Percentiles rank a stretch among this genome's conserved stretches.
Conservation (phyloP, 345 rosid species). For the Melaleuca alternifolia region DNA sequence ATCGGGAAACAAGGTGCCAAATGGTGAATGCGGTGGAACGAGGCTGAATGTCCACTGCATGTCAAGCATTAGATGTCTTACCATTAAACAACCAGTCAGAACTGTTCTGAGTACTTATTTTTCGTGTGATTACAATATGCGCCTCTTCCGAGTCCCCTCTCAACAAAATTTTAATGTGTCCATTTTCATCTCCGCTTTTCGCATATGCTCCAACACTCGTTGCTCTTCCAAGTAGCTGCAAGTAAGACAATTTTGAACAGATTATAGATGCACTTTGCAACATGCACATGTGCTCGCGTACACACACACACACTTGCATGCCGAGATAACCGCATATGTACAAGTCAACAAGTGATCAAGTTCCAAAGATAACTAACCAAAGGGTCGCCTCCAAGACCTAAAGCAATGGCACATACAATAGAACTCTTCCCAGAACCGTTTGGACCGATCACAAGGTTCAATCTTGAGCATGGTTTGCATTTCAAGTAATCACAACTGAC, state of each 20-base stretch:
- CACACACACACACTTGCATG: not conserved
- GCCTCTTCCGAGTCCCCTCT: constrained; percentile 59
- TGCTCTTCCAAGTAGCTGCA: constrained; percentile 90
- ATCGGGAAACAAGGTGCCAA: not conserved
- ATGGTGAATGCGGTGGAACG: not conserved
- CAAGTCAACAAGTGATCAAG: not conserved
- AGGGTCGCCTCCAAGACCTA: constrained; percentile 91
- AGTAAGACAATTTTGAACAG: not conserved
- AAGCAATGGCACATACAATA: constrained; percentile 93
- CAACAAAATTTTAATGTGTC: constrained; percentile 59
- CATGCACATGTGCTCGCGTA: not conserved
- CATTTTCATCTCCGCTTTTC: constrained; percentile 80
- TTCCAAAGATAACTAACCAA: constrained; percentile 33
- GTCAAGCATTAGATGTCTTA: constrained; percentile 11
- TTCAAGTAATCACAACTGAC: constrained; percentile 49
- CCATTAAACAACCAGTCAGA: constrained; percentile 90
- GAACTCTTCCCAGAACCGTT: constrained; percentile 98
- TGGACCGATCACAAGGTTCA: constrained; percentile 93
- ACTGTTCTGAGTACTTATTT: constrained; percentile 71
- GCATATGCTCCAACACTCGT: constrained; percentile 81
- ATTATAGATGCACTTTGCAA: not conserved
- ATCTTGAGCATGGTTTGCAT: constrained; percentile 79
- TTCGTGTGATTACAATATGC: constrained; percentile 41
- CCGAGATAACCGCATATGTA: not conserved
- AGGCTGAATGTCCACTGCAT: not conserved